These are phyloP conservation scores for Allomyces macrogynus DNA, from an alignment of 192 early-diverging fungal genomes.

Conservation along the genomic window DNA sequence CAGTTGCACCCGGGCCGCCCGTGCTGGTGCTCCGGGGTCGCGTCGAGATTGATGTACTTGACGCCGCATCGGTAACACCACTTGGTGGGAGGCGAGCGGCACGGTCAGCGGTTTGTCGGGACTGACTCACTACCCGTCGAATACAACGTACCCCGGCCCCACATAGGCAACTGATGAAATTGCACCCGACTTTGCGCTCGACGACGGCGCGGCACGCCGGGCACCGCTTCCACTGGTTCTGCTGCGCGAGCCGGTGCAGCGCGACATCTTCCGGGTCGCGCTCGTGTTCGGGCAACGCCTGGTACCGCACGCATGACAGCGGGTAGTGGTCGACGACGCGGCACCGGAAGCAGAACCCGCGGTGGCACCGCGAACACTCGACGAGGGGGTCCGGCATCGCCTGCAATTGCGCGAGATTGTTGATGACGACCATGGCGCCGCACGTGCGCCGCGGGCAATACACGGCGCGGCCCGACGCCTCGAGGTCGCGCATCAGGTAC, in stretches of 20 bases:
- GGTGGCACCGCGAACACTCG: neutral
- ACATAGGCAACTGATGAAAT: neutral
- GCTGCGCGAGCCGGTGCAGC: neutral
- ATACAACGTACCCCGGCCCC: neutral
- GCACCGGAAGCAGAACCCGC: neutral
- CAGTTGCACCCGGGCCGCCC: no score
- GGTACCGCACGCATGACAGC: slow-evolving; percentile 2
- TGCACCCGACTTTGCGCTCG: neutral
- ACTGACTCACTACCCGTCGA: no score
- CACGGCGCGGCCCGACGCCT: neutral
- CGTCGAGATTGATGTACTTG: no score
- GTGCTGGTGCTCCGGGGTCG: no score
- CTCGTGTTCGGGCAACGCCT: neutral
- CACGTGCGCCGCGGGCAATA: neutral
- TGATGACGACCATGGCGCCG: neutral
- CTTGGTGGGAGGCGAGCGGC: no score
- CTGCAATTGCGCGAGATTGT: neutral
- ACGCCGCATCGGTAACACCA: no score
- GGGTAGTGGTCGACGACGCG: neutral
- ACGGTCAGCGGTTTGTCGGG: no score
- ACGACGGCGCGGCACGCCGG: slow-evolving; percentile 3
- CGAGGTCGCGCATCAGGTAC: neutral
- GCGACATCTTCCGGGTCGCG: slow-evolving; percentile 1
- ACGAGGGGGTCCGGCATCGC: neutral
- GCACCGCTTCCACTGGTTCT: slow-evolving; percentile 3